Base-by-base conservation (phyloP, 768 basidiomycete species). In the Termitomyces sp. region DNA sequence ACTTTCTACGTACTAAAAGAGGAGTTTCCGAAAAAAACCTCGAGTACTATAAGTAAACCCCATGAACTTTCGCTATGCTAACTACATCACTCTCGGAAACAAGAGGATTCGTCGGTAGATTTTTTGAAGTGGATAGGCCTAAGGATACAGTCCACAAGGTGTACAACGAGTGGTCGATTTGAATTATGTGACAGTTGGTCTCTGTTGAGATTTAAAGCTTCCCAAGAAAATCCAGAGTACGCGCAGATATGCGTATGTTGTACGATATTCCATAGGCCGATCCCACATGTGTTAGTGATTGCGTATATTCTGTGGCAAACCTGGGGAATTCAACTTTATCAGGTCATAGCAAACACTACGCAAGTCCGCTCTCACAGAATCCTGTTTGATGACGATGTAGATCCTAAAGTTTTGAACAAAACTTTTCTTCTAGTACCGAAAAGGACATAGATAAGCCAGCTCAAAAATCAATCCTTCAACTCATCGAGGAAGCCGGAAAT, bases 401-500 rank as follows among this genome's bases (percentile, higher is more conserved):
- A 63, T 59, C 16, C 55, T 52, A 5, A 8, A 52, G 46, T 5
- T 54, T 59, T n/a, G 46, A 48, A 13, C 44, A 23, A 62, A 47
- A 7, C 32, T 10, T 55, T 47, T 62, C 58, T 43, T 59, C 55
- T 18, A 62, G 18, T 44, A 56, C 23, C 23, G 32, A 59, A 23
- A 28, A 51, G 23, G 41, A 5, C 57, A 53, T 33, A 62, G 20
- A 35, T 38, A 18, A 14, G n/a, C 53, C 50, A 62, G 35, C 23
- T 62, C 54, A 12, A 58, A 41, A 30, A 33, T 33, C 38, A 53
- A 46, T 59, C 57, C 9, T 47, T 16, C 26, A 56, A 33, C 8
- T 18, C 23, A 26, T 62, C 55, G 38, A 59, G 57, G 20, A 56
- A 59, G 54, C 59, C 50, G 7, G 50, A 56, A 30, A 49, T 52